Conservation (phyloP, 331 rosid genomes). For the Malus hybrid region DNA sequence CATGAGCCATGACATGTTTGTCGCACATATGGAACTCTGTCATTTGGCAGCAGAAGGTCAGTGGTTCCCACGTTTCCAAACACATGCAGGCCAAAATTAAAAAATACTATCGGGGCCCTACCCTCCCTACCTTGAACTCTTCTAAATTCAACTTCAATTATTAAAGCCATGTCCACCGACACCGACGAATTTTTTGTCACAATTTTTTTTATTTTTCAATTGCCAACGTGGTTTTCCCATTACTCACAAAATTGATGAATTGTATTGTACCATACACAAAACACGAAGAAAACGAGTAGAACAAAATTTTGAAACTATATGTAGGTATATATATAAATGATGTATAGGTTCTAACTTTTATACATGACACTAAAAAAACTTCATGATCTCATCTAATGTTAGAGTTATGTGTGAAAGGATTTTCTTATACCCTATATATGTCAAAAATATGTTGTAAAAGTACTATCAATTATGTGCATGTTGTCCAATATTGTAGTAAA, state of each 20-base stretch:
- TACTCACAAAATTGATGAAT: no score
- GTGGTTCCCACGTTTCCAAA: slow-evolving; percentile 11
- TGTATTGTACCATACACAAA: no score
- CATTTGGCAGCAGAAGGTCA: background rate
- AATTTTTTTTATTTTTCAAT: no score
- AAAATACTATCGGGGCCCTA: background rate
- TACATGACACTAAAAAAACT: background rate
- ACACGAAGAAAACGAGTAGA: no score
- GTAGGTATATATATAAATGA: no score
- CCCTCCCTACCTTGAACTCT: background rate
- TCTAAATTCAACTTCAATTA: background rate
- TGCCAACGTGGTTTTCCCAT: no score
- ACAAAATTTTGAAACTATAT: no score
- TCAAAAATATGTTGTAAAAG: no score
- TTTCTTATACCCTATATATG: no score
- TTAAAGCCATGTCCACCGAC: slow-evolving; percentile 16
- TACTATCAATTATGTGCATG: no score
- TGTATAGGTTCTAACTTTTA: no score
- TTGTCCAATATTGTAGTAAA: no score
- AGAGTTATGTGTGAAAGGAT: background rate
- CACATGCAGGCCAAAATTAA: background rate
- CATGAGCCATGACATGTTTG: background rate
- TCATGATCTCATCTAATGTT: background rate
- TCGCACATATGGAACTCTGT: background rate
- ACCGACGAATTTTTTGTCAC: background rate